phyloP scores from a whole-genome alignment of 1,284 basidiomycete genomes.

The Lentinula novae-zelandiae region DNA sequence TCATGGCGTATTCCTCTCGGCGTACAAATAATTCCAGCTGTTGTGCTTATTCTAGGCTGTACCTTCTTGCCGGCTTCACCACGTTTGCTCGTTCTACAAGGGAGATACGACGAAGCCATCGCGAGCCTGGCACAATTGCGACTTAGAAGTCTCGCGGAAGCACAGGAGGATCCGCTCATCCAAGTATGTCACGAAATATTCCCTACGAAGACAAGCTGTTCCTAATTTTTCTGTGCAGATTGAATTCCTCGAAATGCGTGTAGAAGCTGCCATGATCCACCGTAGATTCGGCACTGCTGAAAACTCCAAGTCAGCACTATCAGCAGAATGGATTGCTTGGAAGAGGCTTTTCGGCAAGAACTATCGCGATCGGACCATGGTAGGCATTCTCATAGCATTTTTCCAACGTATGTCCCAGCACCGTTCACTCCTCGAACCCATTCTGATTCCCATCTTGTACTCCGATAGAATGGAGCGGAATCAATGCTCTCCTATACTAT shows the following conservation, averaged over 20 bases:
- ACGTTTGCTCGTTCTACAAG: constrained; percentile 58
- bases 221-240: constrained; percentile 35
- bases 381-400: constrained; percentile 72
- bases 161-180: constrained; percentile 45
- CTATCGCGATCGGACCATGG: constrained; percentile 56
- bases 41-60: constrained; percentile 60
- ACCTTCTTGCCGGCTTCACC: constrained; percentile 72
- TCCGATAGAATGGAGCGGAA: constrained; percentile 72
- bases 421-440: neutral
- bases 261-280: constrained; percentile 52
- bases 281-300: constrained; percentile 19
- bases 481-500: constrained; percentile 79
- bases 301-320: constrained; percentile 13
- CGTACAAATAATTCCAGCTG: constrained; percentile 68
- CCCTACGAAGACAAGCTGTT: neutral
- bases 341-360: constrained; percentile 45
- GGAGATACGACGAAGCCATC: constrained; percentile 51
- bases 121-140: constrained; percentile 52
- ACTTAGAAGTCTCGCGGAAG: constrained; percentile 21
- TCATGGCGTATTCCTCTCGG: constrained; percentile 79
- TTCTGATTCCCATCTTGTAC: neutral
- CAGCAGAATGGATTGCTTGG: constrained; percentile 49
- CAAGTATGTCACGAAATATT: constrained; percentile 35
- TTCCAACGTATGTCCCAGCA: constrained; percentile 60
- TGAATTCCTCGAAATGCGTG: constrained; percentile 71